Conservation (phyloP, 371 early-diverging fungal species). For the Mortierella polycephala region DNA sequence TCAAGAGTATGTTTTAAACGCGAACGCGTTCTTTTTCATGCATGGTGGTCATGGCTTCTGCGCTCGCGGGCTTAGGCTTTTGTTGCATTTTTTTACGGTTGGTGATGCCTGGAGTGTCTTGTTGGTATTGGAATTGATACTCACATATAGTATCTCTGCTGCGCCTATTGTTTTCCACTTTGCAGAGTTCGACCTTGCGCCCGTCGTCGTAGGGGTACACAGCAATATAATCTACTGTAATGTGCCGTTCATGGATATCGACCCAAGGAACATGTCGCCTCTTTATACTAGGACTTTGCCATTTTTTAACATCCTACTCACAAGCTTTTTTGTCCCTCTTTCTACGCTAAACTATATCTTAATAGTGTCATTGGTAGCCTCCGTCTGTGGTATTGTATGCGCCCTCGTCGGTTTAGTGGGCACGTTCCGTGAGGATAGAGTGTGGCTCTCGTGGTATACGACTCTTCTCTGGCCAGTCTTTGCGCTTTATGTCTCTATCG, state of each 20-base stretch:
- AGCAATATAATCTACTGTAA: slow-evolving; percentile 38
- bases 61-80: no score
- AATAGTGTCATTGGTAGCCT: slow-evolving; percentile 34
- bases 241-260: neutral
- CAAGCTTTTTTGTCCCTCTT: neutral
- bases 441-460: slow-evolving; percentile 60
- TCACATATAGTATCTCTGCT: no score
- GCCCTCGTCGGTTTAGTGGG: slow-evolving; percentile 63
- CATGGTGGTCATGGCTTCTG: no score
- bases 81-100: neutral
- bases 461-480: slow-evolving; percentile 68
- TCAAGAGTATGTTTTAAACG: slow-evolving; percentile 24
- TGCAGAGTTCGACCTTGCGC: slow-evolving; percentile 33
- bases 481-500: slow-evolving; percentile 64
- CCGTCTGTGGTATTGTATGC: slow-evolving; percentile 17
- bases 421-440: slow-evolving; percentile 64
- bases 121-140: neutral
- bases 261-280: neutral
- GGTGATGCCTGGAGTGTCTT: neutral
- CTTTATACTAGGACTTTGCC: neutral
- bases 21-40: neutral
- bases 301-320: no score
- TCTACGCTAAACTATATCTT: neutral
- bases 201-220: slow-evolving; percentile 45
- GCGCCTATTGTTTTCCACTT: neutral